phyloP scores from a whole-genome alignment of 1,284 basidiomycete genomes.

The Boletellus deceptivus region DNA sequence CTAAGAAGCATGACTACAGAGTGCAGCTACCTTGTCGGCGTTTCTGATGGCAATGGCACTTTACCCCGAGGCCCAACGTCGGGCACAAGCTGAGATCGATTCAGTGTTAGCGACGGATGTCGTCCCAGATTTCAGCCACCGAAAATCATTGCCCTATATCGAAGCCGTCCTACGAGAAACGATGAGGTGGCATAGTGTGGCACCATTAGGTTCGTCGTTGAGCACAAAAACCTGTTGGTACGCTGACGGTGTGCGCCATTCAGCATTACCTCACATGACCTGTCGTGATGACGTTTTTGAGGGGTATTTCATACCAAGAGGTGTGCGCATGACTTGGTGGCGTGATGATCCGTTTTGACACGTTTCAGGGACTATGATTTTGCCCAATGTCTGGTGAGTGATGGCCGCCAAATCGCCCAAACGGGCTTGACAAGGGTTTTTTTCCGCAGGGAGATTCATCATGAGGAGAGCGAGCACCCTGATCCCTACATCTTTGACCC shows the following conservation, averaged over 20 bases:
- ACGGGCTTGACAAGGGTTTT: background rate
- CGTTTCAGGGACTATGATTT: slow-evolving; percentile 26
- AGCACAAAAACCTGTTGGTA: background rate
- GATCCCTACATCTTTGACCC: slow-evolving; percentile 28
- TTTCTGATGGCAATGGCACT: slow-evolving; percentile 34
- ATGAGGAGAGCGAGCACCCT: slow-evolving; percentile 30
- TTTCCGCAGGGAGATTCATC: slow-evolving; percentile 27
- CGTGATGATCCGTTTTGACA: slow-evolving; percentile 1
- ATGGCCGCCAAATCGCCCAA: background rate
- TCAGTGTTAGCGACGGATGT: slow-evolving; percentile 15
- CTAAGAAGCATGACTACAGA: slow-evolving; percentile 20
- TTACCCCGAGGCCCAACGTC: slow-evolving; percentile 30
- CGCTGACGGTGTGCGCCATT: slow-evolving; percentile 8
- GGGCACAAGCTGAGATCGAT: slow-evolving; percentile 34
- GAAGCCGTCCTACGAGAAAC: slow-evolving; percentile 34
- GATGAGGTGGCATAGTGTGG: slow-evolving; percentile 35
- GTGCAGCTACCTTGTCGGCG: slow-evolving; percentile 19
- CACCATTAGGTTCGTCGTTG: slow-evolving; percentile 25
- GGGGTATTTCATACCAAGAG: slow-evolving; percentile 34
- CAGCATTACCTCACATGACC: slow-evolving; percentile 32
- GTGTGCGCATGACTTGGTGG: slow-evolving; percentile 11
- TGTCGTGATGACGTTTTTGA: slow-evolving; percentile 30
- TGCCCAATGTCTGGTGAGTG: slow-evolving; percentile 33
- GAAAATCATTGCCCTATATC: slow-evolving; percentile 28
- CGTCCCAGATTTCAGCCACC: slow-evolving; percentile 29